Evolutionary conservation across 768 basidiomycete species (phyloP), one percentile per base, ranked within the genome.

Genomic region (Pleurotus citrinopileatus): DNA sequence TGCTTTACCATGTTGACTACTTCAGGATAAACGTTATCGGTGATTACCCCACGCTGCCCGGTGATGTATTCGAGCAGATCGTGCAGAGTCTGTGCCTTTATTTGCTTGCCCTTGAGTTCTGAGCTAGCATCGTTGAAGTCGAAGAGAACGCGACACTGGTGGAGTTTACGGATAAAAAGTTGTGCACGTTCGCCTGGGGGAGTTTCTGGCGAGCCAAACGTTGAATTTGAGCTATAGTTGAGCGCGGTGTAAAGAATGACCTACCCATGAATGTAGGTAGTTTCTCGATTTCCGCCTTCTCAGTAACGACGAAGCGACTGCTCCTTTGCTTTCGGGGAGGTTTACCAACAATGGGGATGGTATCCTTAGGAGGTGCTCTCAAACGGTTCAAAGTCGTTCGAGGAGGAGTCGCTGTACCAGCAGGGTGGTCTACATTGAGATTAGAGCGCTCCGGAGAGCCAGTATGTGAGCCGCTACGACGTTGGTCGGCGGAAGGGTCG

Each of bases 61-160:
- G 95, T 98, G 71, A 99, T 97, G 68, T 98, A 98, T 67, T 99
- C 97, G 66, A 99, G 80, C 91, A 99, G 92, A 74, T 99, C 97
- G 60, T 97, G 92, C 57, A 99, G 73, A 12, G 97, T 93, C 70
- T 97, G 94, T 2, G 95, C 92, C 77, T 99, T 99, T 73, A 98
- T 91, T 70, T 98, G 96, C 74, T 99, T 99, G 60, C 94, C 95
- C 70, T 89, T 91, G 65, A 99, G 81, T 63, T 99, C 97, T 25
- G 91, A 79, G 63, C 91, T 95, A 42, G 94, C 91, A 67, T 99
- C 97, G 67, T 98, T 98, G 72, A 99, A 99, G 73, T 99, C 97
- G 70, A 99, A 99, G 37, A 99, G 74, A 58, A 98, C 94, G 53
- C 90, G 86, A 73, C 96, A 98, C 67, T 99, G 97, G 69, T 89